Base-by-base conservation (phyloP, 1,284 basidiomycete genomes). In the Takashimella tepidaria region DNA sequence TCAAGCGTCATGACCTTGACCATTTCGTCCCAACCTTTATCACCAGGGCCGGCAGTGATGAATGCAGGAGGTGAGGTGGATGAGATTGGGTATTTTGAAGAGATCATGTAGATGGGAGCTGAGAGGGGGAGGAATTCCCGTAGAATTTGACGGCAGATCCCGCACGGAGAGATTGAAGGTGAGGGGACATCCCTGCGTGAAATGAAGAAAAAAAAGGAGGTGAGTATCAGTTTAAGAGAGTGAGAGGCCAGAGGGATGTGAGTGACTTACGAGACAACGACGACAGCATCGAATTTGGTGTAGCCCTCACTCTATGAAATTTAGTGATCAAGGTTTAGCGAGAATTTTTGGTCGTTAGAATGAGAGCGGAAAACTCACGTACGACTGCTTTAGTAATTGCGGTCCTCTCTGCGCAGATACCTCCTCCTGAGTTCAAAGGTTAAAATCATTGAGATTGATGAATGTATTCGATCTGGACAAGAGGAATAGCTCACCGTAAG, bases 71-170 rank as follows among this genome's bases (percentile, higher is more conserved):
- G 46, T 12, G 74, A 67, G 12, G 70, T 56, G 45, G 60, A 51
- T 1, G 51, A 53, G 2, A 49, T 42, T 12, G 79, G 79, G 68
- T 90, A 92, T 55, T 84, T 81, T 1, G 80, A 81, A 0, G 87
- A 84, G 10, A 92, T 81, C 54, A 96, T 83, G 37, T 88, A 78
- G 49, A 96, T 81, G 0, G 89, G 89, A 78, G 87, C 87, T 22
- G 60, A 44, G 20, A 83, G 80, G 5, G 81, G 70, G 66, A 89
- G 90, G 71, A 96, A 96, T 73, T 97, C 92, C 51, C 89, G 84
- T 50, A 96, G 82, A 51, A 93, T 82, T 71, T 97, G 92, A 5
- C 92, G 84, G 66, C 92, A 97, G 58, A 95, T 84, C 13, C 92
- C 92, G 69, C 92, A 97, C 0, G 90, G 90, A 0, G 88, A 87